Evolutionary conservation across 1,284 basidiomycete genomes (phyloP).

Genomic region (Fomes fomentarius): DNA sequence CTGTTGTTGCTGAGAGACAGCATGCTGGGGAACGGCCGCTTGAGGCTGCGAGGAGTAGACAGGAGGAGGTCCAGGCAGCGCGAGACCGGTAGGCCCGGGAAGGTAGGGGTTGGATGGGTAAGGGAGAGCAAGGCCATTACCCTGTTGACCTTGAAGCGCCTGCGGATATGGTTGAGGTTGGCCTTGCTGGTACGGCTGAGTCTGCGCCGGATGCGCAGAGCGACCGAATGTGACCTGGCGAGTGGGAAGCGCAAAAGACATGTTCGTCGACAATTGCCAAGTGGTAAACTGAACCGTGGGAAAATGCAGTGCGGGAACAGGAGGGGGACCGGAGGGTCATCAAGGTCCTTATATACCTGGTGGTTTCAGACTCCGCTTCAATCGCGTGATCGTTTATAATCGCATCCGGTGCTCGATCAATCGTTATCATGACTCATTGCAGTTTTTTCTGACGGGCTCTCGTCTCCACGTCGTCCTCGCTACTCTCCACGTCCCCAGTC

Average conservation of each 20-base stretch:
- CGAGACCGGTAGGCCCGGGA: conserved; percentile 40
- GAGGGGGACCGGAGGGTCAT: conserved; percentile 19
- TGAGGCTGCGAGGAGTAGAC: conserved; percentile 39
- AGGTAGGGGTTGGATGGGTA: conserved; percentile 49
- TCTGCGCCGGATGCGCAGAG: conserved; percentile 45
- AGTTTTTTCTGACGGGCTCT: conserved; percentile 17
- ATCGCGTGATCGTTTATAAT: conserved; percentile 27
- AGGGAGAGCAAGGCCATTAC: conserved; percentile 48
- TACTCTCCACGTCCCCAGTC: neutral
- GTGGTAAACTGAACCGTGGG: conserved; percentile 34
- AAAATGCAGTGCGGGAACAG: conserved; percentile 29
- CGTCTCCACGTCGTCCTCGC: conserved; percentile 11
- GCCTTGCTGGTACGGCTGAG: conserved; percentile 41
- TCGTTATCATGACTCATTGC: conserved; percentile 25
- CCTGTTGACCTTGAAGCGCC: conserved; percentile 33
- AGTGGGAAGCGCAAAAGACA: conserved; percentile 75
- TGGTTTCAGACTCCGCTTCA: conserved; percentile 35
- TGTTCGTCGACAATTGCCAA: conserved; percentile 32
- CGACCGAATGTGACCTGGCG: conserved; percentile 79
- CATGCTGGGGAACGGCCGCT: conserved; percentile 5
- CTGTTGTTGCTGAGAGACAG: conserved; percentile 20
- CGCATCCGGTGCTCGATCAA: conserved; percentile 16
- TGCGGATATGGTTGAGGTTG: conserved; percentile 32
- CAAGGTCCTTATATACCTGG: conserved; percentile 35
- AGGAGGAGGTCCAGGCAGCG: conserved; percentile 44